phyloP scores from a whole-genome alignment of 306 rosid genomes.

The Acacia acuminata region DNA sequence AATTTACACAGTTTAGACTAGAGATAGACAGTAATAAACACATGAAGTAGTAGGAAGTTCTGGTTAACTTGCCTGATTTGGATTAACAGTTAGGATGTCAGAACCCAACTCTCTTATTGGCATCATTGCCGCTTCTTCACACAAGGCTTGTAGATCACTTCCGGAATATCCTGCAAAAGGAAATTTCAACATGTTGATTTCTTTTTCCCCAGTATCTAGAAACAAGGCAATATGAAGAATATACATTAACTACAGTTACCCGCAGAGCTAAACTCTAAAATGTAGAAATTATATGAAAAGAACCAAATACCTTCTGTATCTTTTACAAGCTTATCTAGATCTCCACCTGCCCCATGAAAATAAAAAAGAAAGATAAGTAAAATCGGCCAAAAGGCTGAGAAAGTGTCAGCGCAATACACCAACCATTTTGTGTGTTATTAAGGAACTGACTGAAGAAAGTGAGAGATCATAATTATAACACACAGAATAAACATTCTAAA shows the following conservation, averaged over 20 bases:
- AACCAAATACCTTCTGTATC: constrained; percentile 73
- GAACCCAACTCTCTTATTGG: constrained; percentile 96
- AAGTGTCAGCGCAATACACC: not conserved
- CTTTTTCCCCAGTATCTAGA: constrained; percentile 5
- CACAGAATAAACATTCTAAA: not conserved
- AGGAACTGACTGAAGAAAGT: constrained; percentile 23
- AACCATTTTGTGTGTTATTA: not conserved
- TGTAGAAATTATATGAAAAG: constrained; percentile 2
- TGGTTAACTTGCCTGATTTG: constrained; percentile 70
- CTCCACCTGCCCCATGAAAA: constrained; percentile 57
- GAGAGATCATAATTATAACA: not conserved
- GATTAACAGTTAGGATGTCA: constrained; percentile 74
- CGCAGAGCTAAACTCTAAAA: not conserved
- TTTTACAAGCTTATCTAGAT: constrained; percentile 77
- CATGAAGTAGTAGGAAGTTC: not conserved
- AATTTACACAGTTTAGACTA: not conserved
- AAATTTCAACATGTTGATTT: constrained; percentile 12
- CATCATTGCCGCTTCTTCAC: constrained; percentile 99
- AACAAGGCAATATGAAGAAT: not conserved
- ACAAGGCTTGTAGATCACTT: constrained; percentile 96
- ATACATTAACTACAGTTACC: not conserved
- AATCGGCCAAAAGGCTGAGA: not conserved
- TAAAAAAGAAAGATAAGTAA: constrained; percentile 1
- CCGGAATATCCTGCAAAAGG: constrained; percentile 84
- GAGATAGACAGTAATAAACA: not conserved